Evolutionary conservation across 2,329 filamentous ascomycete species (phyloP).

Genomic region (Stachybotrys chlorohalonatus): DNA sequence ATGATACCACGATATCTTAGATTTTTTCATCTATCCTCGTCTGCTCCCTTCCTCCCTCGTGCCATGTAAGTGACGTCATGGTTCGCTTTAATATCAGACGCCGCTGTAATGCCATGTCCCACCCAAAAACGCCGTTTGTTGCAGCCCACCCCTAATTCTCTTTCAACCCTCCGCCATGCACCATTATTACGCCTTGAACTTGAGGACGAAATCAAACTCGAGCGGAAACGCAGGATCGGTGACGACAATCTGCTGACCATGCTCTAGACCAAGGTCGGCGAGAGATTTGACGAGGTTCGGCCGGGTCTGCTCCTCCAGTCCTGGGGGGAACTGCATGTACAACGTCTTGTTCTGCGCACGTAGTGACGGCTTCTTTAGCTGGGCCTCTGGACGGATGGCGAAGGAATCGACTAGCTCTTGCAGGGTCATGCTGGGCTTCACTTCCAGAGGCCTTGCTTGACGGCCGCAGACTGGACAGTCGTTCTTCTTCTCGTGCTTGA

Average conservation of each 20-base stretch:
- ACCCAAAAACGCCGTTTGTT: constrained; percentile 8
- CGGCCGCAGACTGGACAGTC: constrained; percentile 94
- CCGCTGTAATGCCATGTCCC: background rate
- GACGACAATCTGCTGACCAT: constrained; percentile 85
- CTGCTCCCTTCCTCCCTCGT: background rate
- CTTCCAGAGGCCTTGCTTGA: constrained; percentile 62
- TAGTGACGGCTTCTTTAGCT: constrained; percentile 89
- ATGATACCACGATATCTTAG: constrained; percentile 22
- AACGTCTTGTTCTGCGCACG: constrained; percentile 71
- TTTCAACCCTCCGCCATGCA: constrained; percentile 2
- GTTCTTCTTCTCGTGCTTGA: constrained; percentile 85
- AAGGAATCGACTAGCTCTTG: constrained; percentile 80
- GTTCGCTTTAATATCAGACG: background rate
- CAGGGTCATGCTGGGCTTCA: constrained; percentile 64
- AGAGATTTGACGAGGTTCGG: constrained; percentile 75
- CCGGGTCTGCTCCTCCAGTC: constrained; percentile 75
- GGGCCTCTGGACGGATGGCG: constrained; percentile 74
- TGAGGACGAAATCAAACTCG: constrained; percentile 50
- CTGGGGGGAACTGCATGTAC: constrained; percentile 78
- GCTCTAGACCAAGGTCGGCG: constrained; percentile 58
- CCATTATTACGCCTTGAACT: constrained; percentile 26
- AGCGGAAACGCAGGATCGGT: constrained; percentile 84
- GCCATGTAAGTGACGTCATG: background rate
- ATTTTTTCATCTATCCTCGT: constrained; percentile 1
- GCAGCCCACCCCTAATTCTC: background rate